Percentiles rank a stretch among this genome's conserved stretches.
These are phyloP conservation scores for Ceratocystis eucalypticola DNA, from an alignment of 2,329 filamentous ascomycete species.

Conservation along the genomic window DNA sequence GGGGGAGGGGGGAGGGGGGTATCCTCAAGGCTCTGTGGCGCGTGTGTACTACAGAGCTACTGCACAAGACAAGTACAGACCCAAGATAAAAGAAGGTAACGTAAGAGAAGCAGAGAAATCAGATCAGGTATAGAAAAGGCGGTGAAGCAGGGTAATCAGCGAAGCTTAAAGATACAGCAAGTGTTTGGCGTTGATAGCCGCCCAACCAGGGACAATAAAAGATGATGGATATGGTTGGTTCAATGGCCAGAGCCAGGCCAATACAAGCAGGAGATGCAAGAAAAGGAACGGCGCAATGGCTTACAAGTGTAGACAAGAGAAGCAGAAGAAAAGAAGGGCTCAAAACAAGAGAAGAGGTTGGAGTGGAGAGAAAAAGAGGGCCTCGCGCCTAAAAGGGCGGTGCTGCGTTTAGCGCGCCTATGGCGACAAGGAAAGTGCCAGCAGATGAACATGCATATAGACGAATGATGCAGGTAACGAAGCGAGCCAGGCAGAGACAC, in stretches of 20 bases:
- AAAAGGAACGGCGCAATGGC: background rate
- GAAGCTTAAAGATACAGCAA: background rate
- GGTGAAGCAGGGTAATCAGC: background rate
- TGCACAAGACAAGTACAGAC: background rate
- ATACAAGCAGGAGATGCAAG: background rate
- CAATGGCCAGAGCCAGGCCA: background rate
- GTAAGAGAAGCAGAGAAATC: background rate
- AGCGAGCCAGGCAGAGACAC: too few species aligned
- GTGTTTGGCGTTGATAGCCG: background rate
- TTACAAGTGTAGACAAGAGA: background rate
- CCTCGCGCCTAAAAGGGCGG: background rate
- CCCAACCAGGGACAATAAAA: background rate
- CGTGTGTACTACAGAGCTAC: background rate
- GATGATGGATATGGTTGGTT: background rate
- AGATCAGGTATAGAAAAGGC: conserved; percentile 1
- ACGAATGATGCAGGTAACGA: too few species aligned
- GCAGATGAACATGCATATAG: too few species aligned
- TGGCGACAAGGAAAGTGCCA: background rate
- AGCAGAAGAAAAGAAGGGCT: background rate
- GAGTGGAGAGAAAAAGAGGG: background rate
- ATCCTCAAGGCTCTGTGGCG: background rate
- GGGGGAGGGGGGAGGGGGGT: background rate
- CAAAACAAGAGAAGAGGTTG: background rate
- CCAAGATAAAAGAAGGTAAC: background rate
- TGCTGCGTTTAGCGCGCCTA: background rate